Evolutionary conservation across 1,284 basidiomycete genomes (phyloP), one percentile per base, ranked within the genome.

Genomic region (Psilocybe mexicana): DNA sequence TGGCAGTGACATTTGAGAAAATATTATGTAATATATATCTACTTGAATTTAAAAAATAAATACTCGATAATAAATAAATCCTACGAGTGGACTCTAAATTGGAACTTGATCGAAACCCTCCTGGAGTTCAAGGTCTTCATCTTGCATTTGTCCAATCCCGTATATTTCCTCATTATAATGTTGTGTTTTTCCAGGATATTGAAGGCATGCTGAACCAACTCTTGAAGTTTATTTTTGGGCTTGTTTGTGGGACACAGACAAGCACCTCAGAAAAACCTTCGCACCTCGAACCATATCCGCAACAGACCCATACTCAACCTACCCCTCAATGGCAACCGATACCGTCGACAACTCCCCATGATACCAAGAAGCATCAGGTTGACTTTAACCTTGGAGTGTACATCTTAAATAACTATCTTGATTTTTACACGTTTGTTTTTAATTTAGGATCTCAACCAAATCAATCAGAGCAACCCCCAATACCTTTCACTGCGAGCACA

Each of bases 401-500:
- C 11, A 12, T 43, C 11, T 12, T 26, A 26, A 28, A 8, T 28
- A 24, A 12, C 18, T 25, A 18, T 30, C 50, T 52, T 38, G 3
- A 43, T 26, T 7, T 52, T n/a, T 24, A 42, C 6, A 14, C 7
- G 26, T 30, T 33, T 7, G n/a, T 43, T 30, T 52, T 18, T 45
- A 90, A 82, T 52, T 18, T 45, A 90, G 82, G 83, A 87, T 66
- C 75, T 74, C 61, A 85, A 88, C 67, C 81, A 84, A 63, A 67
- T 84, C 64, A 90, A 93, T 69, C 85, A 90, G 64, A 79, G 84
- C 62, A 84, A 93, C 67, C 77, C 81, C 28, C 77, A 89, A 63
- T 95, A 95, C 67, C 73, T 77, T 53, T 72, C 77, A 23, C 79
- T 95, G 40, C 84, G 94, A 18, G 82, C 85, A 56, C 80, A 84